Conservation (phyloP, 1,139 yeast species). For the Yamadazyma friedrichii region DNA sequence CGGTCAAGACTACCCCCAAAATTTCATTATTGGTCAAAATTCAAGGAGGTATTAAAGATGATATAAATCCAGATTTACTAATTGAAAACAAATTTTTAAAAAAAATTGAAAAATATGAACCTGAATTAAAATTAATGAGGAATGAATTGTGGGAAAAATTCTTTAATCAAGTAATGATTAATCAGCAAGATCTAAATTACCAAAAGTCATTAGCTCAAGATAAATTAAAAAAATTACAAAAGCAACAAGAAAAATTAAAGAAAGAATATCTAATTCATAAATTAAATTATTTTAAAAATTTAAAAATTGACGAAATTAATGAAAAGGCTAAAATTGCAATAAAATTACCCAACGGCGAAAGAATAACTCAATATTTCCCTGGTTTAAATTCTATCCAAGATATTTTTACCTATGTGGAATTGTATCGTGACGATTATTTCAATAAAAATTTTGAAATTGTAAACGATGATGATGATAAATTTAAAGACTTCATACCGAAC, state of each 20-base stretch:
- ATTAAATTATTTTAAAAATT: constrained; percentile 40
- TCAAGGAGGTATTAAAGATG: constrained; percentile 56
- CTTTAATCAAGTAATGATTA: constrained; percentile 57
- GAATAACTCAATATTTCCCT: constrained; percentile 50
- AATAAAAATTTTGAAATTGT: constrained; percentile 33
- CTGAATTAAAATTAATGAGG: constrained; percentile 57
- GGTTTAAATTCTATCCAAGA: constrained; percentile 50
- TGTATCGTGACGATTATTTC: constrained; percentile 31
- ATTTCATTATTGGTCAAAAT: constrained; percentile 63
- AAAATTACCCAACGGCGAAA: constrained; percentile 50
- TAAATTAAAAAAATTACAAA: constrained; percentile 33
- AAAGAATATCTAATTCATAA: constrained; percentile 44
- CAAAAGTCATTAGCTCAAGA: constrained; percentile 65
- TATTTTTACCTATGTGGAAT: constrained; percentile 59
- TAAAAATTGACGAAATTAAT: constrained; percentile 33
- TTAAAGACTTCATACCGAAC: constrained; percentile 23
- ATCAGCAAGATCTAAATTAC: constrained; percentile 79
- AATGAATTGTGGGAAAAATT: constrained; percentile 62
- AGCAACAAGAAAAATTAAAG: constrained; percentile 21
- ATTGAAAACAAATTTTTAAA: constrained; percentile 41
- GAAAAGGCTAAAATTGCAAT: constrained; percentile 54
- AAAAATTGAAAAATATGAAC: constrained; percentile 56
- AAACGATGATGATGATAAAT: constrained; percentile 17
- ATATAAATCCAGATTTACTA: constrained; percentile 17
- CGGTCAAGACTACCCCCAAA: constrained; percentile 49